Base-by-base conservation (phyloP, 257 asterid species). In the Ehretia macrophylla region DNA sequence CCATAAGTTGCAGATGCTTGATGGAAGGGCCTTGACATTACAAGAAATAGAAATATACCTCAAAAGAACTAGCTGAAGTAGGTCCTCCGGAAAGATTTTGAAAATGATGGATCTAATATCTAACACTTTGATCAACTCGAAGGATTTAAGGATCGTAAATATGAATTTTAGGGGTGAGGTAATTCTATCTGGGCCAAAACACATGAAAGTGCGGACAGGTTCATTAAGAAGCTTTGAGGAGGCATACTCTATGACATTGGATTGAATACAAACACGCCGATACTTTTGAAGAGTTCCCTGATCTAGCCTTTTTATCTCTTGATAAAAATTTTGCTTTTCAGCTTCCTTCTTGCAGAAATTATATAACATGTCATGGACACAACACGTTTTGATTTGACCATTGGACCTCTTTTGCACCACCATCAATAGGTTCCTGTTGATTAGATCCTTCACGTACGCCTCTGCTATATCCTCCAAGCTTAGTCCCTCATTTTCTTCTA, bases 41-140 rank as follows among this genome's bases (percentile, higher is more conserved):
- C 60, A 11, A 0, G 54, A 65, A 0, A 81, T 13, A 8, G 81
- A 66, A 53, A 84, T 48, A 70, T 77, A 81, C 64, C 79, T 77
- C 32, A 84, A 50, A 47, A 78, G 86, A 48, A 75, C 48, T 1
- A 81, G 66, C 14, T 66, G 18, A 23, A 32, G 12, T 3, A 84
- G 14, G 4, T 54, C 71, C 0, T 9, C 23, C 0, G 84, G 84
- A 23, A 81, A 74, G 13, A 49, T 47, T 11, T 44, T 58, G 1
- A 71, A 55, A 55, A 50, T 59, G 54, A 66, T 18, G 18, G 68
- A 16, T 40, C 8, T 16, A 4, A 51, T 50, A 56, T 69, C 69
- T 39, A 69, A 39, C 22, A 69, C 65, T 5, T 35, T 50, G 48
- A 69, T 55, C 17, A 62, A 37, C 18, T 49, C 35, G 21, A 61